Conservation (phyloP, 139 green algal species). For the Chlamydomonas sp. region DNA sequence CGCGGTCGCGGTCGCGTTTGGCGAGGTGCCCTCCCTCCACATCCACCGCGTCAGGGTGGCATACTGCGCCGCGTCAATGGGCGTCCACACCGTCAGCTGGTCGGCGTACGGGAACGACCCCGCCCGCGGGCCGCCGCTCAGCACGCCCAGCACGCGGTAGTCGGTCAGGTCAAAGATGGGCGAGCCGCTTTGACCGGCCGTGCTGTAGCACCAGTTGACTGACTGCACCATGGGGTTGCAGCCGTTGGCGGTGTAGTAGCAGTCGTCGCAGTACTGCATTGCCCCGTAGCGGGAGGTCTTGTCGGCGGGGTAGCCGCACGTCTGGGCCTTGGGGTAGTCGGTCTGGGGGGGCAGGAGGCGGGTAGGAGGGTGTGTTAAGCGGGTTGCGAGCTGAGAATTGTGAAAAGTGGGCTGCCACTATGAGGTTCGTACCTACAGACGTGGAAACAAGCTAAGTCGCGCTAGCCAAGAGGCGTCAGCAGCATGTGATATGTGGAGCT, state of each 20-base stretch:
- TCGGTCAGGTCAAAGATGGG: slow-evolving; percentile 42
- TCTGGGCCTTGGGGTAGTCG: slow-evolving; percentile 38
- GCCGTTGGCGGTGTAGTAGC: slow-evolving; percentile 30
- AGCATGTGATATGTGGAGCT: too few relatives aligned
- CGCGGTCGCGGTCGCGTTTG: not conserved
- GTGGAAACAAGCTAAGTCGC: too few relatives aligned
- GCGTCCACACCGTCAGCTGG: slow-evolving; percentile 27
- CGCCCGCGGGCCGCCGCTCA: slow-evolving; percentile 19
- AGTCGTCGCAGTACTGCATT: slow-evolving; percentile 28
- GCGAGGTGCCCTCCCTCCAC: not conserved
- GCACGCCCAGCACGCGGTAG: slow-evolving; percentile 42
- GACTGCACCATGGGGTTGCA: slow-evolving; percentile 35
- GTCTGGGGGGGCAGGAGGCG: slow-evolving; percentile 4
- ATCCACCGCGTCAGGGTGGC: slow-evolving; percentile 19
- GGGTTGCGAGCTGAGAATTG: too few relatives aligned
- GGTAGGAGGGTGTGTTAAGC: not conserved
- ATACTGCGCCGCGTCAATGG: slow-evolving; percentile 26
- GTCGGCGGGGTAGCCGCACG: slow-evolving; percentile 20
- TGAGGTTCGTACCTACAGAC: too few relatives aligned
- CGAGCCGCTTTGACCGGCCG: slow-evolving; percentile 40
- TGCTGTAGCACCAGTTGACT: slow-evolving; percentile 51
- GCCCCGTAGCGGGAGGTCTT: not conserved
- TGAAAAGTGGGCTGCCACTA: too few relatives aligned
- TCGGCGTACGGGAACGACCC: not conserved
- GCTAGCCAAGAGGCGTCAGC: too few relatives aligned